phyloP scores from a whole-genome alignment of 2,329 filamentous ascomycete genomes.

The Trichoderma guizhouense region DNA sequence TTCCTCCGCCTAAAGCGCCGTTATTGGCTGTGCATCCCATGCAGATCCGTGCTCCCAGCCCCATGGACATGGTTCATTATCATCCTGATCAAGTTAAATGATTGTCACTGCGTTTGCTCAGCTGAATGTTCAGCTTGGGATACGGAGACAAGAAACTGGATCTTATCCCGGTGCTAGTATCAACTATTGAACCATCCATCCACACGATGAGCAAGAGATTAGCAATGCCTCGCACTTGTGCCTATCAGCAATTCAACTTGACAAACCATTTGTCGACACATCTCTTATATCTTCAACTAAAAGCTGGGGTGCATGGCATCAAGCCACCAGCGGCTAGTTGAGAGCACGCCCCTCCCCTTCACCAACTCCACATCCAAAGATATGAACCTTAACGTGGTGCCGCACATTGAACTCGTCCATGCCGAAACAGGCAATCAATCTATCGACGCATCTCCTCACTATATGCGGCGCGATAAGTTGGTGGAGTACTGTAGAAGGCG shows the following conservation, averaged over 20 bases:
- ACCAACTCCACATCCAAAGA: conserved; percentile 1
- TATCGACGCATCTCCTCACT: not conserved
- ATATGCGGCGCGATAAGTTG: not conserved
- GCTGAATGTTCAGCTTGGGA: not conserved
- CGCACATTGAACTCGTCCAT: not conserved
- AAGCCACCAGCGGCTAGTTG: conserved; percentile 6
- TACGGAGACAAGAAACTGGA: not conserved
- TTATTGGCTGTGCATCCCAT: not conserved
- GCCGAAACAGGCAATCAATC: conserved; percentile 15
- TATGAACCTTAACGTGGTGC: not conserved
- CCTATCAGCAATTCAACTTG: not conserved
- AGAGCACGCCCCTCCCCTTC: not conserved
- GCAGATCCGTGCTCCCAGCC: not conserved
- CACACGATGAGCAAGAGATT: not conserved
- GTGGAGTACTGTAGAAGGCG: not conserved
- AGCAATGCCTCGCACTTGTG: not conserved
- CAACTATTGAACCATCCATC: not conserved
- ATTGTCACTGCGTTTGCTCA: not conserved
- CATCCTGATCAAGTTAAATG: not conserved
- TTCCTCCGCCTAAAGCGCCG: not conserved
- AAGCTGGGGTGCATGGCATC: conserved; percentile 7
- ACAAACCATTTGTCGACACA: not conserved
- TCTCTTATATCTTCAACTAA: not conserved
- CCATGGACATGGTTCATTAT: not conserved
- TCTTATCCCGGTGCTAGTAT: not conserved